Percentiles rank a stretch among this genome's conserved stretches.
These are phyloP conservation scores for Candida dajiaensis DNA, from an alignment of 805 yeast genomes.

Conservation along the genomic window DNA sequence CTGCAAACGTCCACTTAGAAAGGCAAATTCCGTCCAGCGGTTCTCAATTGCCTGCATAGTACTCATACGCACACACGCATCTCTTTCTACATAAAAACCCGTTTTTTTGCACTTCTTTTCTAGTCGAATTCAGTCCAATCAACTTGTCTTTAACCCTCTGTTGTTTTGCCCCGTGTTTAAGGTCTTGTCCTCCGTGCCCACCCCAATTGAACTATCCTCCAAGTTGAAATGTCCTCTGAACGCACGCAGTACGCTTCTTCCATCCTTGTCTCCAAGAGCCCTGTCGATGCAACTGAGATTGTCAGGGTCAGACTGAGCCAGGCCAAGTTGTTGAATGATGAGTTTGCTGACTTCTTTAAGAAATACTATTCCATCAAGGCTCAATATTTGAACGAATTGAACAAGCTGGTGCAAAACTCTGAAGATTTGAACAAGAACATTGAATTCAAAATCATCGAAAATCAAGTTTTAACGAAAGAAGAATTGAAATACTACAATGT, in stretches of 20 bases:
- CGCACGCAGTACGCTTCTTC: slow-evolving; percentile 34
- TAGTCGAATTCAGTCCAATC: too few relatives aligned
- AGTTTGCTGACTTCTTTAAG: slow-evolving; percentile 55
- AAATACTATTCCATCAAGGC: slow-evolving; percentile 28
- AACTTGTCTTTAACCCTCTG: too few relatives aligned
- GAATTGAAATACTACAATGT: slow-evolving; percentile 43
- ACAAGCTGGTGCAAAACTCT: slow-evolving; percentile 15
- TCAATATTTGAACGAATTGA: slow-evolving; percentile 17
- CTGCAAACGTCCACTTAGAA: too few relatives aligned
- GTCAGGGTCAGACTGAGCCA: slow-evolving; percentile 51
- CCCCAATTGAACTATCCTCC: neutral
- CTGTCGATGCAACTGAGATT: slow-evolving; percentile 54
- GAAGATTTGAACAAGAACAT: slow-evolving; percentile 29
- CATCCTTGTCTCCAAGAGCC: slow-evolving; percentile 40
- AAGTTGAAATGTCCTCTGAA: slow-evolving; percentile 11
- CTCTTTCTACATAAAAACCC: too few relatives aligned
- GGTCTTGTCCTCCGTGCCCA: neutral
- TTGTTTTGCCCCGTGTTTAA: neutral
- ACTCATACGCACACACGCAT: neutral
- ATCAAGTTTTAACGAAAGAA: slow-evolving; percentile 36
- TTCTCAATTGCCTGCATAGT: neutral
- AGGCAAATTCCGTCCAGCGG: too few relatives aligned
- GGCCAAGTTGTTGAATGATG: slow-evolving; percentile 50
- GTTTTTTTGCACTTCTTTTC: too few relatives aligned
- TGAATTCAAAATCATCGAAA: slow-evolving; percentile 28